These are phyloP conservation scores for Cicer arietinum DNA, from an alignment of 306 rosid species.

Conservation along the genomic window DNA sequence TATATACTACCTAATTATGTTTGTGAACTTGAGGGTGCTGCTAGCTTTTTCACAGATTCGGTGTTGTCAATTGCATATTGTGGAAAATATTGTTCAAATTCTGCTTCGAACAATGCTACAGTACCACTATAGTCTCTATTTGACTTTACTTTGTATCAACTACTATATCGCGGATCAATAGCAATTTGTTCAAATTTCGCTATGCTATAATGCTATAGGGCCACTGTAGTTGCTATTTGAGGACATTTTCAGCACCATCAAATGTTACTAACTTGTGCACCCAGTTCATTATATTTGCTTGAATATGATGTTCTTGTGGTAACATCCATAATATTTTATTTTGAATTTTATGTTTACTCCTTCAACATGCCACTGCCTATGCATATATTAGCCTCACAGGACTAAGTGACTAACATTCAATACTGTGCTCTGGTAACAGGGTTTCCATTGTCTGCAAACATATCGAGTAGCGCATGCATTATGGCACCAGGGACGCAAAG, in stretches of 20 bases:
- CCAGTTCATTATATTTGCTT: conserved; percentile 21
- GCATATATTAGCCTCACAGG: conserved; percentile 11
- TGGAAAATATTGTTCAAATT: no score
- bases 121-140: no score
- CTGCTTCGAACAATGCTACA: no score
- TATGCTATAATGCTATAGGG: no score
- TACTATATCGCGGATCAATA: no score
- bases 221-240: no score
- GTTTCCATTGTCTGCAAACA: conserved; percentile 89
- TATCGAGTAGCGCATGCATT: conserved; percentile 80
- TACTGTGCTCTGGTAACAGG: conserved; percentile 55
- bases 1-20: conserved; percentile 15
- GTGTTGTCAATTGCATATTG: no score
- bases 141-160: no score
- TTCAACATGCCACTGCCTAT: not conserved
- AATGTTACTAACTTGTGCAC: not conserved
- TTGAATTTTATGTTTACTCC: not conserved
- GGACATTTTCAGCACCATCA: not conserved
- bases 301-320: conserved; percentile 10
- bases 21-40: conserved; percentile 1
- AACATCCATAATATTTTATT: not conserved
- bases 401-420: conserved; percentile 35
- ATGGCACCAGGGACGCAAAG: conserved; percentile 82
- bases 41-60: not conserved
- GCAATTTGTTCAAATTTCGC: no score